A percentile compares a stretch with the other conserved stretches of the same genome.
These are phyloP conservation scores for Aspergillus persii DNA, from an alignment of 2,329 filamentous ascomycete genomes.

Conservation along the genomic window DNA sequence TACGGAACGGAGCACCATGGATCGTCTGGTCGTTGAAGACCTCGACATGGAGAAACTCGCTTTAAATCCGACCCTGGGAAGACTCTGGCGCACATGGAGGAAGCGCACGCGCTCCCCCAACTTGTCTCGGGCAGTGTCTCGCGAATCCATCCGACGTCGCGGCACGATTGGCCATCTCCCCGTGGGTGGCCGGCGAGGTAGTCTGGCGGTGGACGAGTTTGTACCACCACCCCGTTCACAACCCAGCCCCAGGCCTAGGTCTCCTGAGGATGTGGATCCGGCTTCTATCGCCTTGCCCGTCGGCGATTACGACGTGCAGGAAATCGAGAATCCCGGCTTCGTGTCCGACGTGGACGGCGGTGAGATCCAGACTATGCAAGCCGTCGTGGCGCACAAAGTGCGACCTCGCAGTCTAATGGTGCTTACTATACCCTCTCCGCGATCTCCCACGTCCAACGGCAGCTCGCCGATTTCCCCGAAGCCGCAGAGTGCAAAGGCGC, in stretches of 20 bases:
- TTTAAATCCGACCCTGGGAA: constrained; percentile 80
- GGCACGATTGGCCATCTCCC: constrained; percentile 21
- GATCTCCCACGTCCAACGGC: constrained; percentile 24
- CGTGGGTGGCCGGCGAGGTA: constrained; percentile 39
- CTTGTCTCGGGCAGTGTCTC: constrained; percentile 42
- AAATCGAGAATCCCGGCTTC: constrained; percentile 76
- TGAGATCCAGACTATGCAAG: constrained; percentile 35
- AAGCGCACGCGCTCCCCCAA: constrained; percentile 56
- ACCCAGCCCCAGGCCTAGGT: constrained; percentile 14
- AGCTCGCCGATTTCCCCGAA: constrained; percentile 26
- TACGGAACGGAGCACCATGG: constrained; percentile 49
- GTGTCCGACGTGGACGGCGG: constrained; percentile 61
- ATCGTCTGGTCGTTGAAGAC: constrained; percentile 78
- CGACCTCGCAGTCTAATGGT: constrained; percentile 45
- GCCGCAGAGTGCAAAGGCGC: constrained; percentile 23
- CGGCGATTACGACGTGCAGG: constrained; percentile 49
- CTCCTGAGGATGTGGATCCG: constrained; percentile 29
- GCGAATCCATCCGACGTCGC: constrained; percentile 39
- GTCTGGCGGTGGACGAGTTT: constrained; percentile 34
- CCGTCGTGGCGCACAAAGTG: constrained; percentile 40
- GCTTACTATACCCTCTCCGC: constrained; percentile 33
- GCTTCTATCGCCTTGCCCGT: constrained; percentile 31
- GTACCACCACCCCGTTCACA: constrained; percentile 8
- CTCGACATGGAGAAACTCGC: constrained; percentile 90
- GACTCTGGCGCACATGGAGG: constrained; percentile 93